Conservation (phyloP, 257 asterid genomes). For the Striga asiatica region DNA sequence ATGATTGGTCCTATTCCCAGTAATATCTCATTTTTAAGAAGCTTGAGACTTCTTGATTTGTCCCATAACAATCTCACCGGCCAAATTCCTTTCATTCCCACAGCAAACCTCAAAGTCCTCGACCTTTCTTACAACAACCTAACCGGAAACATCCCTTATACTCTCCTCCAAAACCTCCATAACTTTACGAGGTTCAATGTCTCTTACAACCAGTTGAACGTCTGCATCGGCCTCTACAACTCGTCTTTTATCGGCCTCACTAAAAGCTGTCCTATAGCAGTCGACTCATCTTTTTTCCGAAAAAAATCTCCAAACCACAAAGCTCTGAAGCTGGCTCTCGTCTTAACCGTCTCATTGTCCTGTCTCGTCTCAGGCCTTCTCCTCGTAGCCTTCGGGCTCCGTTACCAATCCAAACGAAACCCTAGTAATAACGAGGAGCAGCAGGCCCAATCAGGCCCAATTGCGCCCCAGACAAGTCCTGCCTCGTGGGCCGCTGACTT, state of each 20-base stretch:
- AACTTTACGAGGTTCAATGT: constrained; percentile 58
- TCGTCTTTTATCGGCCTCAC: constrained; percentile 54
- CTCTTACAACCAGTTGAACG: constrained; percentile 71
- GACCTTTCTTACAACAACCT: constrained; percentile 76
- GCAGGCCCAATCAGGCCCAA: constrained; percentile 59
- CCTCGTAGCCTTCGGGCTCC: constrained; percentile 69
- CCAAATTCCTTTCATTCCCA: constrained; percentile 36
- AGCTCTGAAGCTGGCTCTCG: constrained; percentile 61
- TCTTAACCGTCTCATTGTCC: constrained; percentile 52
- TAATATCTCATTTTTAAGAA: constrained; percentile 43
- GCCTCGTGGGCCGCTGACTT: constrained; percentile 84
- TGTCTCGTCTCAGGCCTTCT: constrained; percentile 60
- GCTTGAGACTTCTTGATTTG: constrained; percentile 55
- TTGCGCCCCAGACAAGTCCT: constrained; percentile 65
- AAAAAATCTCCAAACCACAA: constrained; percentile 34
- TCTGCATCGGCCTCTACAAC: constrained; percentile 45
- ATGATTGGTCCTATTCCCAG: constrained; percentile 55
- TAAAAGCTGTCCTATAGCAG: constrained; percentile 82
- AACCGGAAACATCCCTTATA: constrained; percentile 63
- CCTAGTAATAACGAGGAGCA: constrained; percentile 52
- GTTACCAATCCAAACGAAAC: constrained; percentile 44
- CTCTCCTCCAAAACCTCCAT: constrained; percentile 42
- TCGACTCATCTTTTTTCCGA: constrained; percentile 49
- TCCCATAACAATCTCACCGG: constrained; percentile 47
- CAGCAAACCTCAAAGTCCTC: constrained; percentile 38